Evolutionary conservation across 768 basidiomycete species (phyloP).

Genomic region (Coprinopsis cinerea): DNA sequence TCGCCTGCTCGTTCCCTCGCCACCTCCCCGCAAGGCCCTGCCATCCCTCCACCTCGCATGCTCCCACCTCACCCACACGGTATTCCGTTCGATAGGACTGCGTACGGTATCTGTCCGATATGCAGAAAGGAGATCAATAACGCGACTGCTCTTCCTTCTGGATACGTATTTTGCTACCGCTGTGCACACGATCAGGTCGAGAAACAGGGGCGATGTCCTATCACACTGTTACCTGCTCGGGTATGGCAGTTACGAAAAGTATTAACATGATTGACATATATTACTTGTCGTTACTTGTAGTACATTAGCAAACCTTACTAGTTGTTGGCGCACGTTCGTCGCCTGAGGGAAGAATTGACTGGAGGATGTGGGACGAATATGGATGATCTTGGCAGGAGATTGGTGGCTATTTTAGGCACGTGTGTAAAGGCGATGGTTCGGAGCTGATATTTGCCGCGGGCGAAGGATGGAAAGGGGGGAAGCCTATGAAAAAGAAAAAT

Average conservation of each 20-base stretch:
- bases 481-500: not conserved
- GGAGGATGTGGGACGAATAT: conserved; percentile 19
- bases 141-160: conserved; percentile 85
- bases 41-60: conserved; percentile 71
- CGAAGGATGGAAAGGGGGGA: conserved; percentile 1
- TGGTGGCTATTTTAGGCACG: conserved; percentile 11
- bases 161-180: conserved; percentile 93
- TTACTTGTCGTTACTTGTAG: not conserved
- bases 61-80: conserved; percentile 71
- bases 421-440: too few species aligned
- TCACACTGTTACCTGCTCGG: conserved; percentile 71
- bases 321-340: conserved; percentile 45
- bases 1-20: conserved; percentile 78
- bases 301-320: conserved; percentile 1
- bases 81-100: conserved; percentile 51
- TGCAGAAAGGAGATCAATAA: conserved; percentile 72
- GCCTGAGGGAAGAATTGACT: conserved; percentile 14
- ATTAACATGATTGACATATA: conserved; percentile 45
- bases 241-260: conserved; percentile 87
- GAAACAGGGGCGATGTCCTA: conserved; percentile 74
- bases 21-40: conserved; percentile 56
- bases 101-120: conserved; percentile 82
- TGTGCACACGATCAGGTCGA: conserved; percentile 84
- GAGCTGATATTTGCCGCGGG: too few species aligned
- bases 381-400: conserved; percentile 7